These are phyloP conservation scores for Tricholoma sp. DNA, from an alignment of 768 basidiomycete genomes.

Conservation along the genomic window DNA sequence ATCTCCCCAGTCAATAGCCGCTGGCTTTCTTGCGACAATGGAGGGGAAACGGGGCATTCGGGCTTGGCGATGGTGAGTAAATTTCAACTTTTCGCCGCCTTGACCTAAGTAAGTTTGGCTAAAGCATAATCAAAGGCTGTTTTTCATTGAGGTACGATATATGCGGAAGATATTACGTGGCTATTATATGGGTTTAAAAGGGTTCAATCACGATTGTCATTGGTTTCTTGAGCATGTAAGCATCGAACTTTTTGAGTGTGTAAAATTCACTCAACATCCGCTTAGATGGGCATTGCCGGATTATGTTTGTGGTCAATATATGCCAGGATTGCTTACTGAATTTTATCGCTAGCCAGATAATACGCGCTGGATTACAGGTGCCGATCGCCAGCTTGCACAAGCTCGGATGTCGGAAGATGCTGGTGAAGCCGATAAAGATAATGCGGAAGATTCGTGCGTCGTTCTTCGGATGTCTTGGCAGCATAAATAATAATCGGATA, in stretches of 20 bases:
- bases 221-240: conserved; percentile 50
- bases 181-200: conserved; percentile 24
- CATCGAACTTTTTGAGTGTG: not conserved
- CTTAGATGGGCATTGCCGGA: conserved; percentile 54
- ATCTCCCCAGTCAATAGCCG: conserved; percentile 52
- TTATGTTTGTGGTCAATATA: conserved; percentile 35
- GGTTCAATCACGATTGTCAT: conserved; percentile 60
- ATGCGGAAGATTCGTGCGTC: conserved; percentile 50
- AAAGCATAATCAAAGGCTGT: conserved; percentile 40
- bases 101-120: not conserved
- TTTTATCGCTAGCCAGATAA: conserved; percentile 44
- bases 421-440: conserved; percentile 61
- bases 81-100: not conserved
- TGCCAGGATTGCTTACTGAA: not conserved
- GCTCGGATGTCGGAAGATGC: conserved; percentile 63
- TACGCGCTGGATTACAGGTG: conserved; percentile 50
- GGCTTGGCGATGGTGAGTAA: conserved; percentile 64
- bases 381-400: conserved; percentile 55
- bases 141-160: conserved; percentile 55
- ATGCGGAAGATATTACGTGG: not conserved
- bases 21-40: conserved; percentile 68
- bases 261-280: not conserved
- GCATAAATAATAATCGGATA: not conserved
- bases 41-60: conserved; percentile 60
- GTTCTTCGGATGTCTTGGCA: not conserved